Percentiles rank a stretch among this genome's conserved stretches.
These are phyloP conservation scores for Rhizopus microsporus DNA, from an alignment of 371 early-diverging fungal genomes.

Conservation along the genomic window DNA sequence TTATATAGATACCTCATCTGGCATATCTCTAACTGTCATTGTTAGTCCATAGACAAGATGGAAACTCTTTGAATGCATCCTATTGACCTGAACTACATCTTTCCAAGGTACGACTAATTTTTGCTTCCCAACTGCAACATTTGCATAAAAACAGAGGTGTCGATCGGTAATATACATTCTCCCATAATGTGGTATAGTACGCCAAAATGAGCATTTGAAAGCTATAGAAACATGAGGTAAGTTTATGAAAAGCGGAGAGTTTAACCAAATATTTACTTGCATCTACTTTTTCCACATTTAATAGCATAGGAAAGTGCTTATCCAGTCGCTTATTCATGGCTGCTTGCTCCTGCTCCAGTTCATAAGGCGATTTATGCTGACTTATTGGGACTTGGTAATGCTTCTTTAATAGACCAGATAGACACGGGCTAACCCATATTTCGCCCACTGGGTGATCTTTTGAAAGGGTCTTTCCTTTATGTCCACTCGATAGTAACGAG, in stretches of 20 bases:
- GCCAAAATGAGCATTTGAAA: slow-evolving; percentile 39
- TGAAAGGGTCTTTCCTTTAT: too few relatives aligned
- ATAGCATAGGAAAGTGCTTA: slow-evolving; percentile 56
- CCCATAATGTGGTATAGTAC: slow-evolving; percentile 60
- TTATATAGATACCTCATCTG: slow-evolving; percentile 32
- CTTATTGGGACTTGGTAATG: not conserved
- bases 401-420: not conserved
- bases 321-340: slow-evolving; percentile 40
- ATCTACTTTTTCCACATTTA: slow-evolving; percentile 50
- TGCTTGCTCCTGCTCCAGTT: slow-evolving; percentile 18
- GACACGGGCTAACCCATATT: not conserved
- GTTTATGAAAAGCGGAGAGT: not conserved
- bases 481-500: too few relatives aligned
- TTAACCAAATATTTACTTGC: slow-evolving; percentile 35
- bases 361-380: not conserved
- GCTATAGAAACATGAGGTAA: slow-evolving; percentile 19
- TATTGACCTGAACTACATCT: slow-evolving; percentile 37
- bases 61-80: slow-evolving; percentile 34
- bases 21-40: slow-evolving; percentile 30
- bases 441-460: not conserved
- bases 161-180: slow-evolving; percentile 62
- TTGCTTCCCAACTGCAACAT: slow-evolving; percentile 55
- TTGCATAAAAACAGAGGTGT: slow-evolving; percentile 67
- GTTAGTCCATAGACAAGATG: slow-evolving; percentile 34
- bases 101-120: slow-evolving; percentile 48